These are phyloP conservation scores for Yamadazyma atlantica DNA, from an alignment of 1,139 yeast species.

Conservation along the genomic window DNA sequence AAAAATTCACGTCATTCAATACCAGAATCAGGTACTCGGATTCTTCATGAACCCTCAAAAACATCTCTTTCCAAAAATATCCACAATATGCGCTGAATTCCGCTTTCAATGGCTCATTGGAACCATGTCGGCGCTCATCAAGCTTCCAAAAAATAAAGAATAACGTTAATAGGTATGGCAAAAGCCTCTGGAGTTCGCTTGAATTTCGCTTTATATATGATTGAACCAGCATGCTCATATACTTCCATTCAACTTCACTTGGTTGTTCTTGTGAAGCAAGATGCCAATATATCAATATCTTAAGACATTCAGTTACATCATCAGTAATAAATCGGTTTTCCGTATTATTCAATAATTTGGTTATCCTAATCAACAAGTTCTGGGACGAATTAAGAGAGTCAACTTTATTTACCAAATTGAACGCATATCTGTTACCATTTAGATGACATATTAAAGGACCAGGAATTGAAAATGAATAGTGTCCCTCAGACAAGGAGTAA, in stretches of 20 bases:
- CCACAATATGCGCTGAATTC: slow-evolving; percentile 10
- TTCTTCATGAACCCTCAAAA: slow-evolving; percentile 7
- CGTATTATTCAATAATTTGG: slow-evolving; percentile 13
- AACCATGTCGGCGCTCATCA: slow-evolving; percentile 6
- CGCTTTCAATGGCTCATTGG: neutral
- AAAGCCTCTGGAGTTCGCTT: slow-evolving; percentile 7
- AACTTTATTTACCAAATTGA: slow-evolving; percentile 26
- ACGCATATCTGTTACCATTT: slow-evolving; percentile 21
- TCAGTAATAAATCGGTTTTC: neutral
- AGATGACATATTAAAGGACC: slow-evolving; percentile 22
- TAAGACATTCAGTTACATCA: slow-evolving; percentile 21
- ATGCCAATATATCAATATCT: slow-evolving; percentile 32
- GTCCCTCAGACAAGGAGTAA: slow-evolving; percentile 24
- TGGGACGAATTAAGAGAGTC: slow-evolving; percentile 20
- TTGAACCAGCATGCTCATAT: slow-evolving; percentile 12
- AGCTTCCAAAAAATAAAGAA: slow-evolving; percentile 18
- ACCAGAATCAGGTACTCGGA: slow-evolving; percentile 5
- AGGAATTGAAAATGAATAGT: slow-evolving; percentile 16
- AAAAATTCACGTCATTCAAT: slow-evolving; percentile 6
- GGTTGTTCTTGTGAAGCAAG: slow-evolving; percentile 32
- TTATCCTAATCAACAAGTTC: slow-evolving; percentile 16
- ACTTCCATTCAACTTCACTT: slow-evolving; percentile 17
- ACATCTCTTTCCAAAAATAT: slow-evolving; percentile 11
- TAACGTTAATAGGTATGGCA: slow-evolving; percentile 23
- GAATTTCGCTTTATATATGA: slow-evolving; percentile 9